Evolutionary conservation across 192 early-diverging fungal genomes (phyloP), one percentile per base, ranked within the genome.

Genomic region (Podila epigama): DNA sequence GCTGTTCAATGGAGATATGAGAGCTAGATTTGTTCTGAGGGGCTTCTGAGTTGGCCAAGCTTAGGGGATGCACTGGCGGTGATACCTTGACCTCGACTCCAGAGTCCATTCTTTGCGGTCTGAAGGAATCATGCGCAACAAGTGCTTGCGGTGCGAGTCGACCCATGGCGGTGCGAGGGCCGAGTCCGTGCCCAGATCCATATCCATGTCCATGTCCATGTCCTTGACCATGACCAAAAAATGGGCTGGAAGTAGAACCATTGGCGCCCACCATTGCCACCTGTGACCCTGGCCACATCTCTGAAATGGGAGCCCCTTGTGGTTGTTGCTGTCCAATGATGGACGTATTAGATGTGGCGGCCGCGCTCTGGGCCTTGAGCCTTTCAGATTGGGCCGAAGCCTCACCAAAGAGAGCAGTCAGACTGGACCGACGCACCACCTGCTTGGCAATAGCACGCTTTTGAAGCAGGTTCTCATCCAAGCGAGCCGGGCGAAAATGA

Each of bases 381-480:
- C n/a, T n/a, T 29, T 58, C 60, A 20, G 73, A 61, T 22, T 77
- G 65, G 29, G 60, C 16, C 52, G 18, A 39, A 4, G 37, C 73
- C 20, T 68, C 73, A 1, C 61, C 73, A 3, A 77, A 34, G 5
- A 77, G 25, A 4, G 73, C 73, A 16, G 73, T 77, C 12, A 77
- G 50, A 32, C 73, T 77, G 13, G 73, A 77, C 10, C 73, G 60
- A 20, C 73, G 73, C 13, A 77, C 73, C 0, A 77, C 73, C 39
- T 77, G 73, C 36, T 77, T 68, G 10, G 73, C 68, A 34, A 77
- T 77, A 32, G 60, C 73, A 29, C 60, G 22, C 73, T 64, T 68
- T 32, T 63, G 65, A 15, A 77, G 25, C 31, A 51, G 61, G 32
- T 75, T 54, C 39, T 63, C 72, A 58, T 77, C 73, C 44, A 77